Evolutionary conservation across 371 early-diverging fungal genomes (phyloP).

Genomic region (Lichtheimia corymbifera): DNA sequence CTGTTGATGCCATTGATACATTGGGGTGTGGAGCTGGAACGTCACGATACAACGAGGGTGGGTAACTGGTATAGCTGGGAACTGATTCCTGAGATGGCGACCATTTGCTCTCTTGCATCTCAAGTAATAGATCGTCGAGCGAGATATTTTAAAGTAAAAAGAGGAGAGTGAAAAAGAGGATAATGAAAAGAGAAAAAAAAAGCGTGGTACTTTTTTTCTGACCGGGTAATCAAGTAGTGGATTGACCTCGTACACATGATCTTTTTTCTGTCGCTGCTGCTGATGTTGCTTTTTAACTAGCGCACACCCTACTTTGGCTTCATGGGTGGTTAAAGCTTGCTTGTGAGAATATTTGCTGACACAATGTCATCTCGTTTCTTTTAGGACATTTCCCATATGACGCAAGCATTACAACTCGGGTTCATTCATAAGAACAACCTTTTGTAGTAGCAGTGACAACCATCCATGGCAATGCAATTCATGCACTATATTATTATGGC

Average conservation of each 20-base stretch:
- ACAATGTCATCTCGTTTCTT: too few relatives aligned
- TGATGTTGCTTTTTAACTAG: too few relatives aligned
- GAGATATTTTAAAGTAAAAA: background rate
- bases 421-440: too few relatives aligned
- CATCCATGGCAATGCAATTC: too few relatives aligned
- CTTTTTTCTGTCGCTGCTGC: background rate
- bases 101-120: slow-evolving; percentile 28
- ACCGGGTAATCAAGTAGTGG: too few relatives aligned
- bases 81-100: slow-evolving; percentile 23
- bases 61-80: slow-evolving; percentile 16
- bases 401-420: too few relatives aligned
- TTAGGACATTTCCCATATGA: too few relatives aligned
- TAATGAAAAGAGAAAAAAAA: slow-evolving; percentile 7
- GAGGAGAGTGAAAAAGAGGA: background rate
- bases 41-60: slow-evolving; percentile 12
- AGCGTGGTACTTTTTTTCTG: background rate
- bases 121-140: background rate
- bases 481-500: too few relatives aligned
- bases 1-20: background rate
- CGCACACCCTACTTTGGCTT: too few relatives aligned
- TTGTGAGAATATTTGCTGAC: too few relatives aligned
- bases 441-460: too few relatives aligned
- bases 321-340: too few relatives aligned
- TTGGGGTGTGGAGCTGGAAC: slow-evolving; percentile 9
- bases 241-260: slow-evolving; percentile 6